A percentile compares a stretch with the other conserved stretches of the same genome.
phyloP scores from a whole-genome alignment of 495 filamentous ascomycete species.

The Talaromyces trachyspermus region DNA sequence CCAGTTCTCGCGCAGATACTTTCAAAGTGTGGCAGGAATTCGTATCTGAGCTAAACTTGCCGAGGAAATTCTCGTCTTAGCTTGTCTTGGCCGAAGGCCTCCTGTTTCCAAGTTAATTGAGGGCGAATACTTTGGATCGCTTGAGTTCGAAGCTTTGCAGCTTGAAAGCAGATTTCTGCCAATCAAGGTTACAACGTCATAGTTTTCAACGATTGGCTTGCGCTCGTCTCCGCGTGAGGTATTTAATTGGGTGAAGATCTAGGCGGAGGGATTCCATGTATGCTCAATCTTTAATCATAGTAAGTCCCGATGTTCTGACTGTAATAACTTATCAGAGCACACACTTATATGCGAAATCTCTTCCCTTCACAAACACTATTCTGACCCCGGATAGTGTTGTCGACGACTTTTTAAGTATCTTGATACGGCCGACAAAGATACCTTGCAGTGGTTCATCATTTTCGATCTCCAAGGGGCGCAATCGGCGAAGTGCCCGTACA shows the following conservation, averaged over 20 bases:
- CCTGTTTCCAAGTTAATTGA: slow-evolving; percentile 17
- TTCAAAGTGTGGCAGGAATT: slow-evolving; percentile 22
- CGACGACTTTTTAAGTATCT: slow-evolving; percentile 29
- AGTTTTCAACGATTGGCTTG: slow-evolving; percentile 47
- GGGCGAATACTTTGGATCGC: slow-evolving; percentile 20
- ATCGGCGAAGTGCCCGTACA: slow-evolving; percentile 24
- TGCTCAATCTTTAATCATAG: no score
- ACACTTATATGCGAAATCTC: slow-evolving; percentile 32
- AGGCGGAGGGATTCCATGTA: slow-evolving; percentile 24
- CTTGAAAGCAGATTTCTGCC: slow-evolving; percentile 13
- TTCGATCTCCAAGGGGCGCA: slow-evolving; percentile 35
- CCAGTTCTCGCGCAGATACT: slow-evolving; percentile 12
- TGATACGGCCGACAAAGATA: slow-evolving; percentile 36
- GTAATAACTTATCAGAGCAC: no score
- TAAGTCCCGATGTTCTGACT: no score
- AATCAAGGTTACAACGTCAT: slow-evolving; percentile 21
- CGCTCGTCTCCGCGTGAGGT: slow-evolving; percentile 40
- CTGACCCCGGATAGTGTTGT: slow-evolving; percentile 26
- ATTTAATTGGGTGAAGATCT: slow-evolving; percentile 30
- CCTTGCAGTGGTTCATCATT: slow-evolving; percentile 34
- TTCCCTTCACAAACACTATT: slow-evolving; percentile 40
- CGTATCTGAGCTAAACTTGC: slow-evolving; percentile 29
- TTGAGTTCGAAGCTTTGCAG: slow-evolving; percentile 20
- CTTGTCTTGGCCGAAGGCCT: slow-evolving; percentile 16
- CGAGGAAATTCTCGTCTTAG: slow-evolving; percentile 39